Percentiles rank a stretch among this genome's conserved stretches.
These are phyloP conservation scores for Lachancea dasiensis DNA, from an alignment of 805 yeast species.

Conservation along the genomic window DNA sequence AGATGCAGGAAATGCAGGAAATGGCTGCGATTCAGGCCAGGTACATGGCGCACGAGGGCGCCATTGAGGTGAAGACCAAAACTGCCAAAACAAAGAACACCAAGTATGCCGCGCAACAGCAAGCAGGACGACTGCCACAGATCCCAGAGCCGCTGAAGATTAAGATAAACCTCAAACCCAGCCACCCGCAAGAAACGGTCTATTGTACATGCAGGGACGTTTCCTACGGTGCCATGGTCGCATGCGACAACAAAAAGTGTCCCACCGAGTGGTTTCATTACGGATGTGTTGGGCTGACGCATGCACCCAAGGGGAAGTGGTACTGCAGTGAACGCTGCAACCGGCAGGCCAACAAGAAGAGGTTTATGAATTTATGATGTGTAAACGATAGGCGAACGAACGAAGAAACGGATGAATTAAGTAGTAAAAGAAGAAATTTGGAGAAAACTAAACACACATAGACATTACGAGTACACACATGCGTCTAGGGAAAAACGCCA, in stretches of 20 bases:
- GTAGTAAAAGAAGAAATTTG: too few relatives aligned
- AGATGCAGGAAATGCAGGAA: slow-evolving; percentile 16
- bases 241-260: slow-evolving; percentile 78
- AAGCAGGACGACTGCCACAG: slow-evolving; percentile 3
- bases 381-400: neutral
- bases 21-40: slow-evolving; percentile 12
- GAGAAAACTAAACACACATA: slow-evolving; percentile 3
- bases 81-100: neutral
- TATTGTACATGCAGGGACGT: slow-evolving; percentile 46
- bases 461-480: slow-evolving; percentile 1
- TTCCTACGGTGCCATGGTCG: slow-evolving; percentile 76
- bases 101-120: too few relatives aligned
- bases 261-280: slow-evolving; percentile 76
- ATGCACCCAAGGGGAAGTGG: slow-evolving; percentile 61
- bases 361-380: slow-evolving; percentile 3
- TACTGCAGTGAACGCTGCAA: slow-evolving; percentile 49
- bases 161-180: slow-evolving; percentile 1
- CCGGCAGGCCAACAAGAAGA: slow-evolving; percentile 10
- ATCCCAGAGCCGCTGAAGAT: slow-evolving; percentile 8
- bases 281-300: slow-evolving; percentile 61
- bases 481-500: neutral
- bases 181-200: slow-evolving; percentile 11
- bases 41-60: slow-evolving; percentile 3
- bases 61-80: slow-evolving; percentile 1
- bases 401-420: too few relatives aligned